phyloP scores from a whole-genome alignment of 2,329 filamentous ascomycete genomes.

The Thelonectria blattea region DNA sequence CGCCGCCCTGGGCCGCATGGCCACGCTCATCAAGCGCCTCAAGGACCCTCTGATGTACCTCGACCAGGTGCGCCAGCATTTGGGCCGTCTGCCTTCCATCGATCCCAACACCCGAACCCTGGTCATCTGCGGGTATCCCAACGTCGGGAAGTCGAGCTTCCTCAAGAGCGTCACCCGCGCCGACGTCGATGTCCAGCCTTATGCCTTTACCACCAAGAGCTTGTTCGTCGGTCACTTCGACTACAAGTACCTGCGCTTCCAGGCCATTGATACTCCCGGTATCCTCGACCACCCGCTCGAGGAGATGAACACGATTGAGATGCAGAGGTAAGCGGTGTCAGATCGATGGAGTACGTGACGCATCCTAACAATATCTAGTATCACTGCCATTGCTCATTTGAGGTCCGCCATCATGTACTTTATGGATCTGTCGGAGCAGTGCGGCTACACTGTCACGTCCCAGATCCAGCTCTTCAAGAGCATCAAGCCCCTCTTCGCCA shows the following conservation, averaged over 20 bases:
- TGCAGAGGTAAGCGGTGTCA: conserved; percentile 65
- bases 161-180: conserved; percentile 89
- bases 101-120: conserved; percentile 97
- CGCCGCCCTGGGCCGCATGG: conserved; percentile 96
- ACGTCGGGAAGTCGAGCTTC: conserved; percentile 97
- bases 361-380: conserved; percentile 55
- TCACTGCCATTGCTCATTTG: conserved; percentile 96
- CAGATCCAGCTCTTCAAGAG: conserved; percentile 96
- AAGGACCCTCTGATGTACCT: conserved; percentile 96
- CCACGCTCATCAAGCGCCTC: conserved; percentile 90
- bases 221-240: conserved; percentile 98
- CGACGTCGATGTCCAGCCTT: conserved; percentile 96
- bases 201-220: conserved; percentile 97
- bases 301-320: conserved; percentile 99
- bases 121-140: conserved; percentile 96
- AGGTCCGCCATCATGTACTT: conserved; percentile 96
- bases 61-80: conserved; percentile 89
- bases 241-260: conserved; percentile 72
- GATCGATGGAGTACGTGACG: too few relatives aligned
- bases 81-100: conserved; percentile 97
- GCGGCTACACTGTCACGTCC: conserved; percentile 89
- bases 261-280: conserved; percentile 96
- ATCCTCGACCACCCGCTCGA: conserved; percentile 96
- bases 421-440: conserved; percentile 97
- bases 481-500: conserved; percentile 95